These are phyloP conservation scores for Lentinula lateritia DNA, from an alignment of 768 basidiomycete species.

Conservation along the genomic window DNA sequence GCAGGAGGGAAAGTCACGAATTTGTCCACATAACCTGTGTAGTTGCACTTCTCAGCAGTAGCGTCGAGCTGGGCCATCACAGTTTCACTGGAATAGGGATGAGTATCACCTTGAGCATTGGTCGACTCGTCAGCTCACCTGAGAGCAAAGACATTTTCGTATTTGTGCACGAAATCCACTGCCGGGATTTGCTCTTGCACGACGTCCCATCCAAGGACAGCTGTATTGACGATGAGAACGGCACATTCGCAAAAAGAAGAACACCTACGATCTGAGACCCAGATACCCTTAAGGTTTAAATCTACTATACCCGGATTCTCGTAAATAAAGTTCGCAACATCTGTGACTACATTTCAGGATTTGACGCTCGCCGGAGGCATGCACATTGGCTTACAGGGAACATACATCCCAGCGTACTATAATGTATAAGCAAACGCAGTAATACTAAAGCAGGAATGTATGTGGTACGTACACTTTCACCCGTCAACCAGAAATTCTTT, in stretches of 20 bases:
- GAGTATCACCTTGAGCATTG: neutral
- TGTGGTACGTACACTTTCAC: slow-evolving; percentile 60
- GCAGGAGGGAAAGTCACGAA: slow-evolving; percentile 62
- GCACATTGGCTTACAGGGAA: slow-evolving; percentile 38
- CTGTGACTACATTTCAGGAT: slow-evolving; percentile 24
- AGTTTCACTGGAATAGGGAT: slow-evolving; percentile 37
- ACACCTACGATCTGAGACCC: slow-evolving; percentile 64
- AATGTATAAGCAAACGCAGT: neutral
- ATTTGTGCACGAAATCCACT: slow-evolving; percentile 70
- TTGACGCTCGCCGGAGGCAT: neutral
- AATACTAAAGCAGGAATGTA: neutral
- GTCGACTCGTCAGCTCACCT: slow-evolving; percentile 39
- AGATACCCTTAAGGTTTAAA: slow-evolving; percentile 61
- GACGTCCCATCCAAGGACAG: slow-evolving; percentile 54
- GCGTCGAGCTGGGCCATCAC: slow-evolving; percentile 56
- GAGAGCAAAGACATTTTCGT: slow-evolving; percentile 62
- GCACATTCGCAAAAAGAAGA: neutral
- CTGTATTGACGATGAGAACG: slow-evolving; percentile 22
- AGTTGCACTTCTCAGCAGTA: slow-evolving; percentile 51
- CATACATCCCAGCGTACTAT: slow-evolving; percentile 49
- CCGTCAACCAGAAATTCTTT: slow-evolving; percentile 65
- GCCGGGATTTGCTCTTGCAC: slow-evolving; percentile 69
- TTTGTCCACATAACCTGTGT: slow-evolving; percentile 54
- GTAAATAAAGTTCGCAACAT: slow-evolving; percentile 73
- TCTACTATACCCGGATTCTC: slow-evolving; percentile 46